Base-by-base conservation (phyloP, 2,329 filamentous ascomycete species). In the Cercospora janseana region DNA sequence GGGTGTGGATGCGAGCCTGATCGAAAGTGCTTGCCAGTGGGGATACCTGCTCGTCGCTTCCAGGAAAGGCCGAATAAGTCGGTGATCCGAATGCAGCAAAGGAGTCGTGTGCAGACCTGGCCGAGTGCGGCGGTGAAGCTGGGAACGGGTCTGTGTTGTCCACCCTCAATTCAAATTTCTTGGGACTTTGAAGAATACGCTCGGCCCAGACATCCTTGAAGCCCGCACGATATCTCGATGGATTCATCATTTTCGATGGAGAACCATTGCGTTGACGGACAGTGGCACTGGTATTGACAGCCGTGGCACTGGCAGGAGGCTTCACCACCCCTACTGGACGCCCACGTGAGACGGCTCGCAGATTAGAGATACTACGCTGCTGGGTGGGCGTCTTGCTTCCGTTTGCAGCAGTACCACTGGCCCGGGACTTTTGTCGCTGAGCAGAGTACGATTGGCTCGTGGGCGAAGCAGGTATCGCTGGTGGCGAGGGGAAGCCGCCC, bases 191-290 rank as follows among this genome's bases (percentile, higher is more conserved):
- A 32, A 70, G 74, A 35, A 80, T 70, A 51, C 77, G 75, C 57
- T 78, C 73, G 29, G 73, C 70, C 79, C 80, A 82, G 64, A 64
- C 71, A 61, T 70, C 74, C 64, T 66, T 72, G 66, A 70, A 74
- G 52, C 68, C 68, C 16, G 67, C 58, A 9, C 68, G 68, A 56
- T 70, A 72, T 49, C 75, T 72, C 16, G 75, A 74, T 31, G 78
- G 72, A 59, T 73, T 77, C 73, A 79, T 79, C 73, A 81, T 76
- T 60, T 75, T 79, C 34, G 75, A 70, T 18, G 66, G 64, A 26
- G 63, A 66, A 32, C 58, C 56, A 57, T 63, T 65, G 48, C 51
- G 43, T 49, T 64, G 65, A 47, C 63, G 63, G 27, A 58, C 37
- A n/a, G 62, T 65, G 35, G 61, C 62, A 49, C 53, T 41, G 46